phyloP scores from a whole-genome alignment of 495 filamentous ascomycete species.

The Annulohypoxylon nitens region DNA sequence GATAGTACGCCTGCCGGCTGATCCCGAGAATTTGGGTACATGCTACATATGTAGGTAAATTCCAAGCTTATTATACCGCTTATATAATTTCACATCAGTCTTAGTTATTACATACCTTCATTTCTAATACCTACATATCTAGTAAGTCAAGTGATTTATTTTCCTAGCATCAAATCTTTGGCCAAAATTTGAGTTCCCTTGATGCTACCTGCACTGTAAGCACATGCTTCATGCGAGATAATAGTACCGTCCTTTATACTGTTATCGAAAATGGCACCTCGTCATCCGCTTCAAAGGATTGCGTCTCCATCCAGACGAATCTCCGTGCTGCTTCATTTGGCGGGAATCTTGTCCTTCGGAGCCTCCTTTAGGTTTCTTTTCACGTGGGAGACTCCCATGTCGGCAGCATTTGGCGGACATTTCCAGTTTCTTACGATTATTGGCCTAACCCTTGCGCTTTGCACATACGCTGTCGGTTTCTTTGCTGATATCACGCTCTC shows the following conservation, averaged over 20 bases:
- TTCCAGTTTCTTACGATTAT: conserved; percentile 89
- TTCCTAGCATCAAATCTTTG: not conserved
- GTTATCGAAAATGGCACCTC: conserved; percentile 44
- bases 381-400: conserved; percentile 62
- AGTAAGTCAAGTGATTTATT: not conserved
- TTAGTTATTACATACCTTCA: not conserved
- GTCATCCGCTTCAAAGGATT: conserved; percentile 80
- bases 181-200: not conserved
- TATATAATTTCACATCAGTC: not conserved
- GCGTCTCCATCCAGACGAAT: conserved; percentile 76
- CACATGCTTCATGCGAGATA: not conserved
- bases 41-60: not conserved
- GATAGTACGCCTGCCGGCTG: not conserved
- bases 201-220: not conserved
- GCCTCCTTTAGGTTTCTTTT: conserved; percentile 73
- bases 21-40: conserved; percentile 1
- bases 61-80: no score
- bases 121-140: not conserved
- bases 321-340: conserved; percentile 77
- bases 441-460: conserved; percentile 75
- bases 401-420: conserved; percentile 83
- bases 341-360: conserved; percentile 76
- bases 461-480: conserved; percentile 77
- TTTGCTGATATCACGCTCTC: conserved; percentile 80
- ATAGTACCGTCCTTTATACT: conserved; percentile 12